These are phyloP conservation scores for Galerina marginata DNA, from an alignment of 768 basidiomycete genomes.

Conservation along the genomic window DNA sequence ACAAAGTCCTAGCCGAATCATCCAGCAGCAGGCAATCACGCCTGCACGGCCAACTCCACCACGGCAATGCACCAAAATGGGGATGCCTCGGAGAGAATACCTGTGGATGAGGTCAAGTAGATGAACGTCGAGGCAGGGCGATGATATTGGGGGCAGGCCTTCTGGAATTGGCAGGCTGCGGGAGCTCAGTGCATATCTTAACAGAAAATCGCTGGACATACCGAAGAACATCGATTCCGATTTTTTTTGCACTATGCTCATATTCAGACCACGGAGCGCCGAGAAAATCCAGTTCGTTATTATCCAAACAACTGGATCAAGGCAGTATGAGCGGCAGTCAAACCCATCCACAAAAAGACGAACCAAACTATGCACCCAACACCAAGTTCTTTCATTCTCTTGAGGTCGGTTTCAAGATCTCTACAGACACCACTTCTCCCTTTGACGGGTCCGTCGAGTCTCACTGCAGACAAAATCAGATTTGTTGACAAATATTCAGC, in stretches of 20 bases:
- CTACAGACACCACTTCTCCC: slow-evolving; percentile 85
- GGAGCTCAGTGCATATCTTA: neutral
- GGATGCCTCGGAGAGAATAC: slow-evolving; percentile 76
- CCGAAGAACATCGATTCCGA: slow-evolving; percentile 85
- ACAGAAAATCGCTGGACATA: slow-evolving; percentile 29
- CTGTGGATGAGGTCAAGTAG: slow-evolving; percentile 66
- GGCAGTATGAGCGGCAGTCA: neutral
- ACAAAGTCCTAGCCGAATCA: slow-evolving; percentile 89
- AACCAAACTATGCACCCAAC: slow-evolving; percentile 87
- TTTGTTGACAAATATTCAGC: neutral
- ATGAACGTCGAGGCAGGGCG: slow-evolving; percentile 63
- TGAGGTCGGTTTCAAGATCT: slow-evolving; percentile 78
- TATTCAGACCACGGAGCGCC: slow-evolving; percentile 91
- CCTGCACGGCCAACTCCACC: slow-evolving; percentile 96
- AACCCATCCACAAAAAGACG: neutral
- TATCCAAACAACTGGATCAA: slow-evolving; percentile 74
- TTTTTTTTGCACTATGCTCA: slow-evolving; percentile 55
- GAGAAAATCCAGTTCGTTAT: slow-evolving; percentile 80
- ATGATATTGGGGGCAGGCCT: slow-evolving; percentile 77
- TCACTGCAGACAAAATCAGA: slow-evolving; percentile 46
- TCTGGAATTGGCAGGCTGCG: slow-evolving; percentile 87
- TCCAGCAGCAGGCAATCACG: slow-evolving; percentile 90
- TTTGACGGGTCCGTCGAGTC: slow-evolving; percentile 74
- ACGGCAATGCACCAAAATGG: slow-evolving; percentile 87
- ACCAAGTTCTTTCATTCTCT: slow-evolving; percentile 73